These are phyloP conservation scores for Rosa lucieae DNA, from an alignment of 306 rosid genomes.

Conservation along the genomic window DNA sequence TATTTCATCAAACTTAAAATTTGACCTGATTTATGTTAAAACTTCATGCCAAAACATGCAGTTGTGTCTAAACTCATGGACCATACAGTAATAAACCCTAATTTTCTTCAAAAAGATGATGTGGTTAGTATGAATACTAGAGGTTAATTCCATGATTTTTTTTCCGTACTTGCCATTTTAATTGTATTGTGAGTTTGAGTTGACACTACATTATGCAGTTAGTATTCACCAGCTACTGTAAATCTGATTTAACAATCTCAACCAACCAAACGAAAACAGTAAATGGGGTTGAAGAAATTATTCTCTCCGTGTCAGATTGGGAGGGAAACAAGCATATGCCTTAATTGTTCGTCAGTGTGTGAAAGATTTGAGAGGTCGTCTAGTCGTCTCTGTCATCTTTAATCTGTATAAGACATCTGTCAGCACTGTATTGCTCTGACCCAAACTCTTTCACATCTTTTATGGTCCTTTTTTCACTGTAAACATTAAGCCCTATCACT, in stretches of 20 bases:
- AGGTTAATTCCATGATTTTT: no score
- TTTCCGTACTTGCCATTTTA: neutral
- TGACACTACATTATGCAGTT: neutral
- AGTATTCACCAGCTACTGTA: neutral
- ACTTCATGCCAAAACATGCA: no score
- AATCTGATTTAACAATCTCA: neutral
- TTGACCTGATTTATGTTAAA: no score
- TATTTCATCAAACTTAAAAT: no score
- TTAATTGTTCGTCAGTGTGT: slow-evolving; percentile 5
- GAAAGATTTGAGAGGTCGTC: neutral
- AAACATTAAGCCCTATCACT: neutral
- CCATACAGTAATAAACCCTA: no score
- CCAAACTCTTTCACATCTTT: slow-evolving; percentile 32
- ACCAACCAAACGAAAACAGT: neutral
- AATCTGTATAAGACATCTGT: slow-evolving; percentile 42
- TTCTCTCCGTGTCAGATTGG: neutral
- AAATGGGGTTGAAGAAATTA: neutral
- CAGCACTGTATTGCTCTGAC: slow-evolving; percentile 27
- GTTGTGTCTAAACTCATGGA: no score
- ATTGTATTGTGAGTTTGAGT: neutral
- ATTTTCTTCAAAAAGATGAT: neutral
- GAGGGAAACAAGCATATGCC: slow-evolving; percentile 16
- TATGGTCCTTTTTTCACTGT: neutral
- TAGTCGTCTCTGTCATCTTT: neutral
- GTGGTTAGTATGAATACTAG: no score